A percentile compares a stretch with the other conserved stretches of the same genome.
Evolutionary conservation across 331 rosid genomes (phyloP).

Genomic region (Acacia pycnantha): DNA sequence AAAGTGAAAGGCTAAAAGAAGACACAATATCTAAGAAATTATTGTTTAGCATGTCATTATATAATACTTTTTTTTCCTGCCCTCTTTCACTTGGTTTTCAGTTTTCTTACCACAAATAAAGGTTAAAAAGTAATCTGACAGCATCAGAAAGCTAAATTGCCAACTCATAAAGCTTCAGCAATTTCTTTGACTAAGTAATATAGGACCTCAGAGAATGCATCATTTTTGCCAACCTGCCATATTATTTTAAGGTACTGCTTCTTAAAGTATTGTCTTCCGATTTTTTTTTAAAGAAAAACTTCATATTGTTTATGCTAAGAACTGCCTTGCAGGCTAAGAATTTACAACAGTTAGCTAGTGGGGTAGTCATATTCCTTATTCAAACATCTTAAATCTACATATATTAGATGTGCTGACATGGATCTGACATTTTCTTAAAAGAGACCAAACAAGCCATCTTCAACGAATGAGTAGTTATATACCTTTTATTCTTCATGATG

Average conservation of each 20-base stretch:
- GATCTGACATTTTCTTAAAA: neutral
- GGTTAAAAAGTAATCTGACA: neutral
- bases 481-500: slow-evolving; percentile 1
- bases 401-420: neutral
- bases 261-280: neutral
- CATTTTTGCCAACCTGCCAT: neutral
- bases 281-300: neutral
- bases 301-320: neutral
- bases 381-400: neutral
- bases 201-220: neutral
- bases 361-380: neutral
- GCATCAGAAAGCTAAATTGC: slow-evolving; percentile 40
- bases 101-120: slow-evolving; percentile 1
- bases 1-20: neutral
- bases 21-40: neutral
- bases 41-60: neutral
- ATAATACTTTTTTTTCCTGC: neutral
- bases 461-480: neutral
- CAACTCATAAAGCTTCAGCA: slow-evolving; percentile 40
- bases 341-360: neutral
- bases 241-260: neutral
- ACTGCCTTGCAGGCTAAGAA: slow-evolving; percentile 6
- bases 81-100: neutral
- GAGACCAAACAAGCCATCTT: neutral
- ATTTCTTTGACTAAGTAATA: neutral